These are phyloP conservation scores for Podaxis sp. DNA, from an alignment of 768 basidiomycete species.

Conservation along the genomic window DNA sequence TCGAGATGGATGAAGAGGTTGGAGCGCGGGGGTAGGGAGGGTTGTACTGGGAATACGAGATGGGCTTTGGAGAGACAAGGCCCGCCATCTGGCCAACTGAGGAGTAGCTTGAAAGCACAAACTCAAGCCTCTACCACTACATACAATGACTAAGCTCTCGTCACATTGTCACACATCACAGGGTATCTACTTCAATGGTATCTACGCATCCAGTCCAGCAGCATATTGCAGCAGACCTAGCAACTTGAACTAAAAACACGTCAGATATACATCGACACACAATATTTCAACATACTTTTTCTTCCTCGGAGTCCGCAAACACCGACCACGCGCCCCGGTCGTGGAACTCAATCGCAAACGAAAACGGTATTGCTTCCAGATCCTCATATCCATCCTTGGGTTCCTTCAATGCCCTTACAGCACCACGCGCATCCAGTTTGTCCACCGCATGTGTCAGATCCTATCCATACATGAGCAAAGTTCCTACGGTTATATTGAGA, in stretches of 20 bases:
- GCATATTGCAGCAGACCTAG: slow-evolving; percentile 47
- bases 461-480: slow-evolving; percentile 25
- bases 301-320: slow-evolving; percentile 62
- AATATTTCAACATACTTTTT: slow-evolving; percentile 44
- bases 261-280: slow-evolving; percentile 3
- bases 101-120: background rate
- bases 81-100: slow-evolving; percentile 50
- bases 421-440: slow-evolving; percentile 46
- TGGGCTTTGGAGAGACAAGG: slow-evolving; percentile 60
- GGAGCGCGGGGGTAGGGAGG: slow-evolving; percentile 61
- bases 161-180: slow-evolving; percentile 15
- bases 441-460: slow-evolving; percentile 39
- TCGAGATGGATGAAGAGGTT: slow-evolving; percentile 37
- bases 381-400: slow-evolving; percentile 72
- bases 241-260: slow-evolving; percentile 37
- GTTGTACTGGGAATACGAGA: slow-evolving; percentile 60
- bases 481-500: background rate
- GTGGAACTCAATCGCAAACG: slow-evolving; percentile 65
- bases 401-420: slow-evolving; percentile 49
- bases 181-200: background rate
- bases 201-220: slow-evolving; percentile 33
- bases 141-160: slow-evolving; percentile 12
- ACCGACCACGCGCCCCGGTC: slow-evolving; percentile 53
- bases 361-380: slow-evolving; percentile 61
- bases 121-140: background rate